phyloP scores from a whole-genome alignment of 306 rosid genomes.

The Lathyrus tuberosus region DNA sequence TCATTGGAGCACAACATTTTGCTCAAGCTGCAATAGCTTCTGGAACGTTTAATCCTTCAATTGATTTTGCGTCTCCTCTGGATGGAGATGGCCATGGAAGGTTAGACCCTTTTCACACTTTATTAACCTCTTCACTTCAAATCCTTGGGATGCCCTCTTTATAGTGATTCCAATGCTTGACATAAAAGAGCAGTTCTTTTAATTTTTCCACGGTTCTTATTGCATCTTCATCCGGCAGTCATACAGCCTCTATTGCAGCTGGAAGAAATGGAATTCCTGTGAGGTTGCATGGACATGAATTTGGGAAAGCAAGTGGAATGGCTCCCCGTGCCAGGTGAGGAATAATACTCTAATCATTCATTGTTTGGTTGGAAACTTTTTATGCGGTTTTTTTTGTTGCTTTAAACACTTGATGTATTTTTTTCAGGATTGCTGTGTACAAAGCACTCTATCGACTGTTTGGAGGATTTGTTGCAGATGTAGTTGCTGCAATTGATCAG shows the following conservation, averaged over 20 bases:
- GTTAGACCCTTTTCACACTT: slow-evolving; percentile 49
- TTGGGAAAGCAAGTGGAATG: slow-evolving; percentile 99
- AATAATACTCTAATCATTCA: slow-evolving; percentile 27
- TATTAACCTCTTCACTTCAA: slow-evolving; percentile 26
- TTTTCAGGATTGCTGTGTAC: slow-evolving; percentile 94
- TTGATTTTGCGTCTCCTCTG: slow-evolving; percentile 91
- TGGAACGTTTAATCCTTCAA: slow-evolving; percentile 81
- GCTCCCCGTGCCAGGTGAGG: slow-evolving; percentile 99
- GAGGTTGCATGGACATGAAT: slow-evolving; percentile 91
- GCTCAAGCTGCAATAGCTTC: slow-evolving; percentile 98
- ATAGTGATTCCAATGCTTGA: background rate
- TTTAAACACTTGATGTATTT: slow-evolving; percentile 32
- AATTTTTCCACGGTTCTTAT: slow-evolving; percentile 20
- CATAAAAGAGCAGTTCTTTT: slow-evolving; percentile 17
- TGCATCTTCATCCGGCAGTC: slow-evolving; percentile 63
- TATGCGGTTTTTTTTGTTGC: slow-evolving; percentile 20
- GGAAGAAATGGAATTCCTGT: slow-evolving; percentile 98
- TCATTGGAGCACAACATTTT: slow-evolving; percentile 98
- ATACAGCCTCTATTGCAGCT: slow-evolving; percentile 99
- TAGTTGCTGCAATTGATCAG: slow-evolving; percentile 99
- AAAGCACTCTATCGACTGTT: slow-evolving; percentile 95
- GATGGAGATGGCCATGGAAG: slow-evolving; percentile 99
- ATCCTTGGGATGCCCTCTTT: background rate
- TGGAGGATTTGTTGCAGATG: slow-evolving; percentile 98
- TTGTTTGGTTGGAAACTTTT: slow-evolving; percentile 32